phyloP scores from a whole-genome alignment of 2,329 filamentous ascomycete genomes.

The Fusarium pseudoanthophilum region DNA sequence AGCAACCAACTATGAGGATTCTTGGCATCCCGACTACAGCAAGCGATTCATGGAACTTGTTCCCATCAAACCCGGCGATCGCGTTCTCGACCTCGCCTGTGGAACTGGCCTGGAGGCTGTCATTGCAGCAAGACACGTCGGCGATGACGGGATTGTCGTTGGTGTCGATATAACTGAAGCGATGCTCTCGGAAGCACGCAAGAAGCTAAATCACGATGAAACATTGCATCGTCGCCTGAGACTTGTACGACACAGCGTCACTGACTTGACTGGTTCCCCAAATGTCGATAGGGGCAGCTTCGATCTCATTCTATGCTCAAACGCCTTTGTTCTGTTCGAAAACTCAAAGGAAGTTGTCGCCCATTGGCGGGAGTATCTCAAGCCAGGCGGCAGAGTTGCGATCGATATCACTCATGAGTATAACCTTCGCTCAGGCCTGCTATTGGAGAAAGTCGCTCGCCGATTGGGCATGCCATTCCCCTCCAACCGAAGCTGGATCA shows the following conservation, averaged over 20 bases:
- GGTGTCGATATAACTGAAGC: conserved; percentile 48
- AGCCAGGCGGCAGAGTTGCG: conserved; percentile 42
- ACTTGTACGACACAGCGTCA: conserved; percentile 45
- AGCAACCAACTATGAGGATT: conserved; percentile 48
- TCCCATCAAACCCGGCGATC: conserved; percentile 40
- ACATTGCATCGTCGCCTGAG: conserved; percentile 33
- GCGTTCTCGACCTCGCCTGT: conserved; percentile 48
- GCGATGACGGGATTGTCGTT: conserved; percentile 43
- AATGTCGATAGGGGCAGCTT: conserved; percentile 41
- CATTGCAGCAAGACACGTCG: conserved; percentile 44
- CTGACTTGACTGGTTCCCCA: conserved; percentile 36
- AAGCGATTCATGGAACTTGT: conserved; percentile 45
- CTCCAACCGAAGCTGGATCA: conserved; percentile 46
- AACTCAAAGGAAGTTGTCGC: conserved; percentile 41
- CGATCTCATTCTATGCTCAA: conserved; percentile 49
- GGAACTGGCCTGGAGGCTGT: conserved; percentile 50
- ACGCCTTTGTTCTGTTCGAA: conserved; percentile 48
- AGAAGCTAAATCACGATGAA: conserved; percentile 34
- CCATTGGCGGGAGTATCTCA: conserved; percentile 47
- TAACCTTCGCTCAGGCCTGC: conserved; percentile 38
- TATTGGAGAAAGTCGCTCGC: conserved; percentile 45
- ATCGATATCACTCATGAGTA: conserved; percentile 50
- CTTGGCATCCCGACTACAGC: conserved; percentile 49
- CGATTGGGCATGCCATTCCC: conserved; percentile 43
- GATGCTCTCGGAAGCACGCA: conserved; percentile 47